Evolutionary conservation across 352 stramenopile genomes (phyloP).

Genomic region (Phytophthora megakarya): DNA sequence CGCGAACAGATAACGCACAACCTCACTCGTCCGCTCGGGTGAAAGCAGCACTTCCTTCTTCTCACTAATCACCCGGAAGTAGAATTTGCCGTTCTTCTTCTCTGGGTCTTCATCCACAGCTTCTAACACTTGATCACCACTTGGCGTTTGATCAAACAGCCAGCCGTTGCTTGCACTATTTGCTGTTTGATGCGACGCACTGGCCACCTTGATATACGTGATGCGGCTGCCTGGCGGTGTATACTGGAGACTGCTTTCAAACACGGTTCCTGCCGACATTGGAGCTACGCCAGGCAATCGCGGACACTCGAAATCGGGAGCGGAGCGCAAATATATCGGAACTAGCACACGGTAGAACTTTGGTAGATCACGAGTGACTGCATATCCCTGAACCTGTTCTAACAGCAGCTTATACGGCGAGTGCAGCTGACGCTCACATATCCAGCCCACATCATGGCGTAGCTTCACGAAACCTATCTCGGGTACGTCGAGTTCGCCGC

Average conservation of each 20-base stretch:
- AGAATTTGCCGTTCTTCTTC: slow-evolving; percentile 85
- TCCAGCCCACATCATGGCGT: slow-evolving; percentile 80
- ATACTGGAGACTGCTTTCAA: slow-evolving; percentile 82
- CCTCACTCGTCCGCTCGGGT: slow-evolving; percentile 65
- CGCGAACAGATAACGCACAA: slow-evolving; percentile 66
- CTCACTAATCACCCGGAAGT: slow-evolving; percentile 69
- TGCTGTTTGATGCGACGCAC: slow-evolving; percentile 41
- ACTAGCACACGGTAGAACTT: slow-evolving; percentile 83
- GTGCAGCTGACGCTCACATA: slow-evolving; percentile 65
- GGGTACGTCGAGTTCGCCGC: slow-evolving; percentile 24
- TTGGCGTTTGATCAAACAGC: slow-evolving; percentile 71
- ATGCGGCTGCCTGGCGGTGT: slow-evolving; percentile 74
- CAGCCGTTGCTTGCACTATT: slow-evolving; percentile 59
- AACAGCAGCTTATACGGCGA: slow-evolving; percentile 56
- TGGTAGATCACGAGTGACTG: slow-evolving; percentile 63
- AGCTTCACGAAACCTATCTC: slow-evolving; percentile 80
- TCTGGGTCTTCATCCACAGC: slow-evolving; percentile 74
- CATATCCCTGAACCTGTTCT: slow-evolving; percentile 75
- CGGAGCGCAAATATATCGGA: slow-evolving; percentile 67
- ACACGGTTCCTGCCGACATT: slow-evolving; percentile 70
- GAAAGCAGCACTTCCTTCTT: slow-evolving; percentile 81
- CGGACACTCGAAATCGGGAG: slow-evolving; percentile 78
- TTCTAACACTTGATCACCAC: slow-evolving; percentile 69
- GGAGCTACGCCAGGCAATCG: slow-evolving; percentile 67
- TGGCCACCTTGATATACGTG: slow-evolving; percentile 83